These are phyloP conservation scores for Scenedesmus sp. DNA, from an alignment of 163 green algal species.

Conservation along the genomic window DNA sequence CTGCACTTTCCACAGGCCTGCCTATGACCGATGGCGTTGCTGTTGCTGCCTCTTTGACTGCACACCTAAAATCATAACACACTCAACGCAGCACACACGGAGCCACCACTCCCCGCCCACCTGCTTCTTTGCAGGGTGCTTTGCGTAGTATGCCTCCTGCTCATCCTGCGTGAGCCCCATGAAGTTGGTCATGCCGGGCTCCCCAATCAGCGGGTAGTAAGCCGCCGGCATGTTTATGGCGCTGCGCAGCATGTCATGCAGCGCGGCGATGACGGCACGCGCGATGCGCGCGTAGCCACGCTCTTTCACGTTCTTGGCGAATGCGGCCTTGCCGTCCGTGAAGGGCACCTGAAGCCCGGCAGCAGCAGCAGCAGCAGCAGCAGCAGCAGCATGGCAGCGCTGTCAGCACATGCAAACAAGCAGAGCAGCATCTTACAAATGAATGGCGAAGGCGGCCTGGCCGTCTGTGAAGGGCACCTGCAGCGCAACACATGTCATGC, in stretches of 20 bases:
- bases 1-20: too few species aligned
- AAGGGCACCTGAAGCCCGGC: constrained; percentile 41
- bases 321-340: constrained; percentile 23
- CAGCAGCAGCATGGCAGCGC: too few species aligned
- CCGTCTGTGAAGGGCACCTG: constrained; percentile 12
- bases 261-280: constrained; percentile 25
- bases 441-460: background rate
- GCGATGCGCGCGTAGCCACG: constrained; percentile 20
- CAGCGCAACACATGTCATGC: background rate
- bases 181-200: constrained; percentile 50
- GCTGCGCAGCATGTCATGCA: constrained; percentile 47
- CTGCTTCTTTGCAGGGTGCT: constrained; percentile 61
- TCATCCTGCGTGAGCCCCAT: constrained; percentile 60
- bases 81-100: too few species aligned
- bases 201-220: constrained; percentile 55
- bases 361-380: background rate
- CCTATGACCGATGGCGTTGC: too few species aligned
- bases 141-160: constrained; percentile 56
- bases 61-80: too few species aligned
- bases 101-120: constrained; percentile 10
- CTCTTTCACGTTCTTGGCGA: constrained; percentile 19
- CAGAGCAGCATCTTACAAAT: background rate
- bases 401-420: too few species aligned
- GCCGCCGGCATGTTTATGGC: constrained; percentile 26
- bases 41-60: too few species aligned